Evolutionary conservation across 2,329 filamentous ascomycete species (phyloP), one percentile per base, ranked within the genome.

Genomic region (Ceratocystis huliohia): DNA sequence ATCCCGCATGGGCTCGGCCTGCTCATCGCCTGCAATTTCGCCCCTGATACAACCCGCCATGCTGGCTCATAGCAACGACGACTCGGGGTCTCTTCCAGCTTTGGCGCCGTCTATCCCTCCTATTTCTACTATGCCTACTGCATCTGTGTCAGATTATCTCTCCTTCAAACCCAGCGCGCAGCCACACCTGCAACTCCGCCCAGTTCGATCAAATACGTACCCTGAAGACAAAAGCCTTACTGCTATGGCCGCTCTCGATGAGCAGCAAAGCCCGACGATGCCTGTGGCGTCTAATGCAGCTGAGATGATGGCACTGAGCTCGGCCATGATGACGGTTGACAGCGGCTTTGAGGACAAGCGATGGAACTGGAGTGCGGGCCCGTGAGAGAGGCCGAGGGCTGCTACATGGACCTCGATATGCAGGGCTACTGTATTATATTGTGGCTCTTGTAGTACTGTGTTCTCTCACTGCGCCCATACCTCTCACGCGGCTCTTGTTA

Each of bases 271-370:
- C 13, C 46, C 48, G 62, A 45, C 13, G 46, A 37, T 50, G 62
- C 62, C 62, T 25, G 45, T 64, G 41, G 37, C 61, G 15, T 53
- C 28, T 10, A 64, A 30, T 22, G 61, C 64, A 13, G 67, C 64
- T 5, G 67, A 68, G 20, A 68, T 66, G 64, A 65, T 68, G 64
- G 69, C 78, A 0, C 73, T 83, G 3, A 81, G 80, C 8, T 76
- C 77, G 3, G 81, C 81, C 46, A 78, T 83, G 76, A 78, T 83
- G 74, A 83, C 81, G 1, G 78, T 83, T 2, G 81, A 83, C 70
- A 83, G 82, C 69, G 81, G 81, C 1, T 83, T 83, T 69, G 81
- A 83, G 73, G 78, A 80, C 68, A 80, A 83, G 72, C 82, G 81
- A 80, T 83, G 81, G 81, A 78, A 82, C 69, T 79, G 80, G 68